These are phyloP conservation scores for Amborella trichopoda DNA, from an alignment of 164 flowering plant genomes.

Conservation along the genomic window DNA sequence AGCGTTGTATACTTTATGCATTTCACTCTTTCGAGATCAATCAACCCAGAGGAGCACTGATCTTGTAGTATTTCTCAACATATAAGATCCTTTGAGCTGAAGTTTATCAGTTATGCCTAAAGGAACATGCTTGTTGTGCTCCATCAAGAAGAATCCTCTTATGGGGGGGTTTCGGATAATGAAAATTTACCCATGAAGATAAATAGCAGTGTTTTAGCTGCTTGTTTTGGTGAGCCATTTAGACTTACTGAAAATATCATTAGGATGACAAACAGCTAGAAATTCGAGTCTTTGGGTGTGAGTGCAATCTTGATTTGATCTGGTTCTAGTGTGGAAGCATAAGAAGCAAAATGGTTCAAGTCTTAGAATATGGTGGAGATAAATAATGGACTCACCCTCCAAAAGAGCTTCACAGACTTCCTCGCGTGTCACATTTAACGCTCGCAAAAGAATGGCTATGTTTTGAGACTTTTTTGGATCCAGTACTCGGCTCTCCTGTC, in stretches of 20 bases:
- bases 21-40: too few species aligned
- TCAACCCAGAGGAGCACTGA: too few species aligned
- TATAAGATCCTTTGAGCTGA: too few species aligned
- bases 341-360: not conserved
- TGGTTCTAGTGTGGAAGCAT: not conserved
- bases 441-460: slow-evolving; percentile 86
- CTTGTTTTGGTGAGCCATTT: not conserved
- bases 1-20: too few species aligned
- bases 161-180: too few species aligned
- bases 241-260: not conserved
- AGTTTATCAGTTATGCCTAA: too few species aligned
- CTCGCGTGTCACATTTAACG: slow-evolving; percentile 86
- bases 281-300: not conserved
- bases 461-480: slow-evolving; percentile 99
- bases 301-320: not conserved
- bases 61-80: too few species aligned
- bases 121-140: too few species aligned
- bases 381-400: slow-evolving; percentile 47
- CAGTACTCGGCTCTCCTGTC: slow-evolving; percentile 65
- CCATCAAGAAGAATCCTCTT: too few species aligned
- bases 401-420: slow-evolving; percentile 89
- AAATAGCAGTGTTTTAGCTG: too few species aligned
- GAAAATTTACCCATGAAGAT: too few species aligned
- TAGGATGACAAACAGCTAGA: not conserved
- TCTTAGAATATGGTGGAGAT: not conserved